Percentiles rank a stretch among this genome's conserved stretches.
phyloP scores from a whole-genome alignment of 2,329 filamentous ascomycete species.

The Ampelomyces quisqualis region DNA sequence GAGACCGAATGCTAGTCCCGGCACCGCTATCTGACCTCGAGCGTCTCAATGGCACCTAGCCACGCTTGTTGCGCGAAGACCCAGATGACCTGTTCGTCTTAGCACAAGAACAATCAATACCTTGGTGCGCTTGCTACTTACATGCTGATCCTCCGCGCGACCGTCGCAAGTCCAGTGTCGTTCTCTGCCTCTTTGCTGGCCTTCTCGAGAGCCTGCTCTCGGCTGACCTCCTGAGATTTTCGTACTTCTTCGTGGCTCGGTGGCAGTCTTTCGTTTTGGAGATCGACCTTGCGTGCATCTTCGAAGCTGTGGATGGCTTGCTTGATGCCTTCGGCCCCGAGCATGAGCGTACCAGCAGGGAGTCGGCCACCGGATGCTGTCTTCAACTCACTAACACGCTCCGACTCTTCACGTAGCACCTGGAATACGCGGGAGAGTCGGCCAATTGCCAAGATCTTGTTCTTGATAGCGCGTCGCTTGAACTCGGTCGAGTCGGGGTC shows the following conservation, averaged over 20 bases:
- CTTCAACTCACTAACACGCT: slow-evolving; percentile 96
- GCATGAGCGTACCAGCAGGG: slow-evolving; percentile 93
- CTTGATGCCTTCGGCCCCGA: slow-evolving; percentile 97
- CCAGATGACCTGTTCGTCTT: slow-evolving; percentile 44
- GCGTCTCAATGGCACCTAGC: slow-evolving; percentile 27
- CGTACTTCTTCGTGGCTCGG: slow-evolving; percentile 90
- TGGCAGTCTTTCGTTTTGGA: slow-evolving; percentile 93
- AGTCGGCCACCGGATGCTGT: slow-evolving; percentile 90
- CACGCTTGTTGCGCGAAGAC: slow-evolving; percentile 39
- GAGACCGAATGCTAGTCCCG: neutral
- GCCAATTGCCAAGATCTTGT: slow-evolving; percentile 98
- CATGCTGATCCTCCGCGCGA: slow-evolving; percentile 94
- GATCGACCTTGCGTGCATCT: slow-evolving; percentile 92
- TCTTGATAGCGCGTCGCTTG: slow-evolving; percentile 97
- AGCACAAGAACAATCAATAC: slow-evolving; percentile 5
- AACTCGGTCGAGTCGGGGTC: slow-evolving; percentile 89
- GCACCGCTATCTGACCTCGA: slow-evolving; percentile 18
- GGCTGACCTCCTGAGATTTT: slow-evolving; percentile 77
- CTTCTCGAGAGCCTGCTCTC: slow-evolving; percentile 79
- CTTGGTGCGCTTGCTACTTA: slow-evolving; percentile 55
- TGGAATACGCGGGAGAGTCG: slow-evolving; percentile 97
- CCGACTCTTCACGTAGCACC: slow-evolving; percentile 93
- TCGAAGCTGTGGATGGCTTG: slow-evolving; percentile 97
- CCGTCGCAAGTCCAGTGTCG: slow-evolving; percentile 79
- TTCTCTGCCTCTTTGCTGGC: slow-evolving; percentile 89